Evolutionary conservation across 257 asterid species (phyloP).

Genomic region (Nemophila menziesii): DNA sequence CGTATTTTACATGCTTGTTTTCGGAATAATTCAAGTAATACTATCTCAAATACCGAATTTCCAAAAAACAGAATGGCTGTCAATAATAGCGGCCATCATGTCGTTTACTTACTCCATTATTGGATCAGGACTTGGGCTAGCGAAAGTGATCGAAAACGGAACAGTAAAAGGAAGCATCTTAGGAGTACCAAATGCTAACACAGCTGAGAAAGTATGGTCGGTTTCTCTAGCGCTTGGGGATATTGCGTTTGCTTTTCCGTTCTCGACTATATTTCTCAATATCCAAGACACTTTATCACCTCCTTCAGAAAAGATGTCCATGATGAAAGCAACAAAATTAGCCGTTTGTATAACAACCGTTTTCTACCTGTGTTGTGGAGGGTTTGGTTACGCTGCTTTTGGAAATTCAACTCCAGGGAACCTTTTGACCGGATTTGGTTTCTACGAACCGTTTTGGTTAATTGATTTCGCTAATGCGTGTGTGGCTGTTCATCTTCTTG

Average conservation of each 20-base stretch:
- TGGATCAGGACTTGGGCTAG: constrained; percentile 65
- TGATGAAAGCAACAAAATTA: constrained; percentile 57
- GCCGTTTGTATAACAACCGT: constrained; percentile 43
- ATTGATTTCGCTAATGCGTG: constrained; percentile 81
- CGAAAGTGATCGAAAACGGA: constrained; percentile 48
- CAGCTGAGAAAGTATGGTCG: constrained; percentile 41
- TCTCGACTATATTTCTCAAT: constrained; percentile 33
- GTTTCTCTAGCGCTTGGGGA: constrained; percentile 63
- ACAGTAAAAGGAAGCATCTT: constrained; percentile 44
- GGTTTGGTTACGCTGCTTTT: constrained; percentile 86
- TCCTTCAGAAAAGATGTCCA: constrained; percentile 55
- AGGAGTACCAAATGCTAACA: constrained; percentile 36
- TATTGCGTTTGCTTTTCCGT: constrained; percentile 71
- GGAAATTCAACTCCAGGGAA: constrained; percentile 82
- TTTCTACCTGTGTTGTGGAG: constrained; percentile 79
- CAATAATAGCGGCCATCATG: constrained; percentile 61
- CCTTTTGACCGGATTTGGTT: constrained; percentile 78
- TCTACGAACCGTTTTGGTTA: constrained; percentile 76
- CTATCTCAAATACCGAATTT: constrained; percentile 76
- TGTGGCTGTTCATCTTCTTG: constrained; percentile 58
- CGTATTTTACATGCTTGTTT: constrained; percentile 38
- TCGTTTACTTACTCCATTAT: constrained; percentile 58
- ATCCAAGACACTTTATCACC: constrained; percentile 56
- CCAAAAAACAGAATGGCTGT: constrained; percentile 61
- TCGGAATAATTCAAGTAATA: constrained; percentile 49